Percentiles rank a stretch among this genome's conserved stretches.
These are phyloP conservation scores for Cryoendolithus antarcticus DNA, from an alignment of 2,329 filamentous ascomycete species.

Conservation along the genomic window DNA sequence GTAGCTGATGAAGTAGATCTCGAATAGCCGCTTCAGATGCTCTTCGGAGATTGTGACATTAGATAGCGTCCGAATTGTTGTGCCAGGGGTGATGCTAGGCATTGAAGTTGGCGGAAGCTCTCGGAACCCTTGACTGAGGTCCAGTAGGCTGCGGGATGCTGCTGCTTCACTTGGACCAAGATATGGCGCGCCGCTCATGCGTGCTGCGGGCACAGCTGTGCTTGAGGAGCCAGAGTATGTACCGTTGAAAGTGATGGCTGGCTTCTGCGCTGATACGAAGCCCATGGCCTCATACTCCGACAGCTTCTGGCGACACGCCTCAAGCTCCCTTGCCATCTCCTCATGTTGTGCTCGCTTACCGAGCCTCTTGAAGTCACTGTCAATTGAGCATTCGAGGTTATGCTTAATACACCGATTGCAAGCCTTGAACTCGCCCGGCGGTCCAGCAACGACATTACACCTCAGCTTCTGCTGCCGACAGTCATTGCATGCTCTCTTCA, in stretches of 20 bases:
- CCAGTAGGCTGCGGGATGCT: slow-evolving; percentile 24
- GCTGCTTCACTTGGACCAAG: slow-evolving; percentile 26
- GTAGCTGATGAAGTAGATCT: slow-evolving; percentile 63
- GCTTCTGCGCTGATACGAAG: slow-evolving; percentile 12
- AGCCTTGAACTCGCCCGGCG: slow-evolving; percentile 47
- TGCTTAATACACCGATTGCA: slow-evolving; percentile 69
- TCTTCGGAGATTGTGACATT: slow-evolving; percentile 30
- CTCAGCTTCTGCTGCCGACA: slow-evolving; percentile 76
- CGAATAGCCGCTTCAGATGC: slow-evolving; percentile 47
- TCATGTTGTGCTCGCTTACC: slow-evolving; percentile 73
- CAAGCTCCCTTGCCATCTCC: slow-evolving; percentile 77
- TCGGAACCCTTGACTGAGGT: slow-evolving; percentile 26
- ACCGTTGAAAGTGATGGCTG: slow-evolving; percentile 1
- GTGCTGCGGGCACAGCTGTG: slow-evolving; percentile 13
- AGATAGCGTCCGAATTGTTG: slow-evolving; percentile 47
- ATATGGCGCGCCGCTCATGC: slow-evolving; percentile 18
- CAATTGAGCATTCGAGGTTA: slow-evolving; percentile 73
- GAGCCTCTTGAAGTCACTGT: slow-evolving; percentile 75
- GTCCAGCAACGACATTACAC: slow-evolving; percentile 73
- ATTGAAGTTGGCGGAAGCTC: slow-evolving; percentile 29
- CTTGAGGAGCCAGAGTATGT: slow-evolving; percentile 8
- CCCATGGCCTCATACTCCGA: slow-evolving; percentile 20
- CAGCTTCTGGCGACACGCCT: slow-evolving; percentile 34
- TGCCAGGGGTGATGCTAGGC: slow-evolving; percentile 41
- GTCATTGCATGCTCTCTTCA: slow-evolving; percentile 72